Evolutionary conservation across 2,329 filamentous ascomycete genomes (phyloP).

Genomic region (Ophiostoma sp.): DNA sequence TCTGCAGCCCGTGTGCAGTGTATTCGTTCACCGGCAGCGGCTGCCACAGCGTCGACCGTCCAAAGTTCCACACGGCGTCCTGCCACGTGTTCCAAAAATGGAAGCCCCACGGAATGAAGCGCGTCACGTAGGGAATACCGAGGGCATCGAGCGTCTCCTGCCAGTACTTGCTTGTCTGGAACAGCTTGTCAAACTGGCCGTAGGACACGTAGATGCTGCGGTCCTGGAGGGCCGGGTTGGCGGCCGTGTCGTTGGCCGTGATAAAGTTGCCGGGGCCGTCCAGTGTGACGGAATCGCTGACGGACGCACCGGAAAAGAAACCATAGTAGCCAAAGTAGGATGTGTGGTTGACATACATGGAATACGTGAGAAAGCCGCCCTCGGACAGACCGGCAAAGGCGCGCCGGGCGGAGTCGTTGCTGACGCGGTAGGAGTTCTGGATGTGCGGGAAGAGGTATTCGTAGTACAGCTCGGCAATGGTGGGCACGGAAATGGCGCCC

Average conservation of each 20-base stretch:
- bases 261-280: not conserved
- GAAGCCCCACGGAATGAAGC: not conserved
- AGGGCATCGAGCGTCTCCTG: not conserved
- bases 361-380: not conserved
- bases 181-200: conserved; percentile 4
- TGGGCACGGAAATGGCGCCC: not conserved
- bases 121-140: not conserved
- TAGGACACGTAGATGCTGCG: not conserved
- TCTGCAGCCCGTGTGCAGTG: not conserved
- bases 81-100: not conserved
- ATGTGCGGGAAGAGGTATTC: not conserved
- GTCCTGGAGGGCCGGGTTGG: not conserved
- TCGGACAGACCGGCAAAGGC: not conserved
- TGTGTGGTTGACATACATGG: not conserved
- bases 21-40: not conserved
- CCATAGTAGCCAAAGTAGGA: not conserved
- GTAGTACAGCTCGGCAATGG: conserved; percentile 1
- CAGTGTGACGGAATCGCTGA: not conserved
- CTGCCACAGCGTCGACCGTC: not conserved
- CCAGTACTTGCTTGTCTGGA: not conserved
- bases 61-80: conserved; percentile 2
- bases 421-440: not conserved
- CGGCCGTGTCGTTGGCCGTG: not conserved
- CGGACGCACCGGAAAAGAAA: not conserved
- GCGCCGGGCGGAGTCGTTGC: not conserved